phyloP scores from a whole-genome alignment of 306 rosid species.

The peach (Prunus persica) region DNA sequence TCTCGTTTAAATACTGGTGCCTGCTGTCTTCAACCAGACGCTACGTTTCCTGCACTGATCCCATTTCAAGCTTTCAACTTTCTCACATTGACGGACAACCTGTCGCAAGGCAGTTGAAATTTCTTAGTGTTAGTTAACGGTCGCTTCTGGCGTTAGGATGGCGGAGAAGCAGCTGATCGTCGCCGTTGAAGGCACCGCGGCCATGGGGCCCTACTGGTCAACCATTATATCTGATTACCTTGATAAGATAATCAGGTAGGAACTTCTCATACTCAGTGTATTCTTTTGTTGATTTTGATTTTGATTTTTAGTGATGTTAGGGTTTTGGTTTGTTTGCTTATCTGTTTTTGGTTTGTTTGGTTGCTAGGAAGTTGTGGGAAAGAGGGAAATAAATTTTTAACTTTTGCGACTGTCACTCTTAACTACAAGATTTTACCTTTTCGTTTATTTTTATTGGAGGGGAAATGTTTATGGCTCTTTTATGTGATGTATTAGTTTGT shows the following conservation, averaged over 20 bases:
- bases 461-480: neutral
- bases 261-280: neutral
- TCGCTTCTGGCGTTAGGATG: constrained; percentile 29
- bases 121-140: neutral
- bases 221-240: constrained; percentile 61
- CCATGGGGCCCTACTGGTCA: constrained; percentile 80
- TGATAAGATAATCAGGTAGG: constrained; percentile 75
- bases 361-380: neutral
- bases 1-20: neutral
- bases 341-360: neutral
- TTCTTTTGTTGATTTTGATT: neutral
- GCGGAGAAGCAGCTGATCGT: constrained; percentile 79
- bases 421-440: neutral
- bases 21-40: neutral
- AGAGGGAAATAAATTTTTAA: neutral
- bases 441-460: neutral
- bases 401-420: neutral
- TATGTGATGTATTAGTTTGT: neutral
- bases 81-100: neutral
- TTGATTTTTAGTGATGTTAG: neutral
- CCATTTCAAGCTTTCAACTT: neutral
- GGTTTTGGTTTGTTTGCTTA: constrained; percentile 5
- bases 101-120: neutral
- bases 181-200: constrained; percentile 79
- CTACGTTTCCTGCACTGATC: neutral